A percentile compares a stretch with the other conserved stretches of the same genome.
Conservation (phyloP, 257 asterid genomes). For the Nicotiana tabacum region DNA sequence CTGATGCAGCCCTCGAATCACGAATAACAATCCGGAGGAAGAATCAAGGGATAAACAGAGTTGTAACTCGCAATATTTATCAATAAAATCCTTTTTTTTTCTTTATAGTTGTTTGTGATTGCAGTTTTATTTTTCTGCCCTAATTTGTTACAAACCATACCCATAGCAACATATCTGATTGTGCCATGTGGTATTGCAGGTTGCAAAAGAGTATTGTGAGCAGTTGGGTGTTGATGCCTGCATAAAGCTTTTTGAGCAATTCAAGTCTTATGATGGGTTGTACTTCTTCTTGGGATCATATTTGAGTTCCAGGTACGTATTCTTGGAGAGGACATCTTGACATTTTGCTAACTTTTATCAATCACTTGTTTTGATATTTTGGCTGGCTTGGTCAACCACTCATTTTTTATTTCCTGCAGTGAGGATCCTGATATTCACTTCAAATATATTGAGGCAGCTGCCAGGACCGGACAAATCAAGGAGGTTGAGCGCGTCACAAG, state of each 20-base stretch:
- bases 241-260: slow-evolving; percentile 92
- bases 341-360: background rate
- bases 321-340: background rate
- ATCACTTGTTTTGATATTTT: background rate
- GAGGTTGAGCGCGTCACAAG: slow-evolving; percentile 99
- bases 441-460: slow-evolving; percentile 98
- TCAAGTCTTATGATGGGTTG: slow-evolving; percentile 94
- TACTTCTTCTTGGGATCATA: slow-evolving; percentile 98
- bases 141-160: background rate
- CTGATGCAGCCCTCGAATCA: too few species aligned
- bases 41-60: too few species aligned
- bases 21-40: too few species aligned
- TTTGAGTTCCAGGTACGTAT: slow-evolving; percentile 87
- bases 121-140: too few species aligned
- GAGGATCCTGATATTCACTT: slow-evolving; percentile 99
- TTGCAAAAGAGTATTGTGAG: slow-evolving; percentile 95
- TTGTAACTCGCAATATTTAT: too few species aligned
- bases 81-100: too few species aligned
- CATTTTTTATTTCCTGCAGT: slow-evolving; percentile 30
- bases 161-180: slow-evolving; percentile 12
- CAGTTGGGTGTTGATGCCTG: slow-evolving; percentile 95
- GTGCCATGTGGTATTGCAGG: slow-evolving; percentile 38
- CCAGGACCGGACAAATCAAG: slow-evolving; percentile 98
- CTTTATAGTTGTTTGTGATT: too few species aligned
- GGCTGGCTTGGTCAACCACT: background rate